These are phyloP conservation scores for Ascosphaera aggregata DNA, from an alignment of 2,329 filamentous ascomycete genomes.

Conservation along the genomic window DNA sequence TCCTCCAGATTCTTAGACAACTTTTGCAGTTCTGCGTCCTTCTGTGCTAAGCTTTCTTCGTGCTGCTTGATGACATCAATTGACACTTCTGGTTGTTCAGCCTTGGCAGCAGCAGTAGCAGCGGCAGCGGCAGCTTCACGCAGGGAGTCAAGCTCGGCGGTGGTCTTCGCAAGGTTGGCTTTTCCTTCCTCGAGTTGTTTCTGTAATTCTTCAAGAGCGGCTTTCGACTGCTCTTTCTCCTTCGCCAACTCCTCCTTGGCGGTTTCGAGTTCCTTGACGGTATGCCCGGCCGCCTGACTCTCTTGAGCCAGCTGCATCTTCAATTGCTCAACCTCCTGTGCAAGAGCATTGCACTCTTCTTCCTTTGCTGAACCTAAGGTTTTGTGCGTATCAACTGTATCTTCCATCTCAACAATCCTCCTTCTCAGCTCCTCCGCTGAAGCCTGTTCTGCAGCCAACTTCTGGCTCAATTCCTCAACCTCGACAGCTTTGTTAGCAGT, in stretches of 20 bases:
- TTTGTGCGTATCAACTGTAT: constrained; percentile 13
- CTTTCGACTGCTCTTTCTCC: background rate
- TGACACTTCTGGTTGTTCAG: background rate
- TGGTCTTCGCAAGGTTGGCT: background rate
- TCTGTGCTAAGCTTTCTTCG: background rate
- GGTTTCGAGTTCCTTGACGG: constrained; percentile 1
- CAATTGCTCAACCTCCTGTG: background rate
- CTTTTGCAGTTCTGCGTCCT: background rate
- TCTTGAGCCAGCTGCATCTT: background rate
- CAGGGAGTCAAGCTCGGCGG: background rate
- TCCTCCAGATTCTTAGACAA: background rate
- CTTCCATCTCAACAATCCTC: constrained; percentile 13
- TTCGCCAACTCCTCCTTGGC: constrained; percentile 1
- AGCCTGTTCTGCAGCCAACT: constrained; percentile 10
- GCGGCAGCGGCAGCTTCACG: background rate
- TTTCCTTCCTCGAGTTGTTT: background rate
- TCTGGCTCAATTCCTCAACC: constrained; percentile 12
- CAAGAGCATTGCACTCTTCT: constrained; percentile 8
- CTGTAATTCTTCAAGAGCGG: background rate
- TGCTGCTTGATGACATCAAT: background rate
- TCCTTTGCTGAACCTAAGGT: constrained; percentile 10
- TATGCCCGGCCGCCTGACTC: background rate
- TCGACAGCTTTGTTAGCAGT: constrained; percentile 11
- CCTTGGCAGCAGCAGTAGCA: background rate
- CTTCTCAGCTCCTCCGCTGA: constrained; percentile 8